These are phyloP conservation scores for Wickerhamiella cacticola DNA, from an alignment of 805 yeast species.

Conservation along the genomic window DNA sequence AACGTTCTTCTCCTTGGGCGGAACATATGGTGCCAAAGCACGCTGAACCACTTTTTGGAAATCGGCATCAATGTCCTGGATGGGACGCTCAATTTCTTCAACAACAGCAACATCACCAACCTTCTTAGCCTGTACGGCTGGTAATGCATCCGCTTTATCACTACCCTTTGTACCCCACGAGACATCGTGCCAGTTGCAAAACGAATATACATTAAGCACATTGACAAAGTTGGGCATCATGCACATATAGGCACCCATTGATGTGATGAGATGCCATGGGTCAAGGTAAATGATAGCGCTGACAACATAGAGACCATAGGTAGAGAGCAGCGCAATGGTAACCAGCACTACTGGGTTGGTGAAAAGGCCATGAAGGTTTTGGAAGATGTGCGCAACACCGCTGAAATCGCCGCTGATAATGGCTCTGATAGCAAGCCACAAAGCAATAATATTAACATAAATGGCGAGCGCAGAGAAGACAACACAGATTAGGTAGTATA, in stretches of 20 bases:
- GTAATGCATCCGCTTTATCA: slow-evolving; percentile 38
- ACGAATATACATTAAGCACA: slow-evolving; percentile 52
- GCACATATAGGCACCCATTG: slow-evolving; percentile 33
- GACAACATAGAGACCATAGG: slow-evolving; percentile 49
- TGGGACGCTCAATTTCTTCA: slow-evolving; percentile 38
- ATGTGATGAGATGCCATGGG: slow-evolving; percentile 55
- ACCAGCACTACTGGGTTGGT: slow-evolving; percentile 39
- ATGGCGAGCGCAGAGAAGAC: slow-evolving; percentile 51
- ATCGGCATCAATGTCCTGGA: slow-evolving; percentile 43
- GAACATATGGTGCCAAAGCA: slow-evolving; percentile 40
- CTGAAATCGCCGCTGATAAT: slow-evolving; percentile 23
- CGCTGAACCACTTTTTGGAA: slow-evolving; percentile 38
- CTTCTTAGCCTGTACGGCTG: slow-evolving; percentile 38
- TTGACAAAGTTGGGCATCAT: slow-evolving; percentile 31
- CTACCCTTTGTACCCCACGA: slow-evolving; percentile 71
- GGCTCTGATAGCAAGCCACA: slow-evolving; percentile 46
- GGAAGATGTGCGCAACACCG: slow-evolving; percentile 24
- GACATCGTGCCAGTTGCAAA: slow-evolving; percentile 59
- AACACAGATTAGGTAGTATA: slow-evolving; percentile 41
- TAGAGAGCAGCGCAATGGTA: slow-evolving; percentile 47
- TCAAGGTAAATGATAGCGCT: slow-evolving; percentile 49
- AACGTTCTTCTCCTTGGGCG: slow-evolving; percentile 25
- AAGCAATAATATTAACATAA: slow-evolving; percentile 46
- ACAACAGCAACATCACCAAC: slow-evolving; percentile 45
- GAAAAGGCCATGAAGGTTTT: slow-evolving; percentile 24